Base-by-base conservation (phyloP, 176 grass and related monocot species). In the Rhipidocladum racemiflorum region DNA sequence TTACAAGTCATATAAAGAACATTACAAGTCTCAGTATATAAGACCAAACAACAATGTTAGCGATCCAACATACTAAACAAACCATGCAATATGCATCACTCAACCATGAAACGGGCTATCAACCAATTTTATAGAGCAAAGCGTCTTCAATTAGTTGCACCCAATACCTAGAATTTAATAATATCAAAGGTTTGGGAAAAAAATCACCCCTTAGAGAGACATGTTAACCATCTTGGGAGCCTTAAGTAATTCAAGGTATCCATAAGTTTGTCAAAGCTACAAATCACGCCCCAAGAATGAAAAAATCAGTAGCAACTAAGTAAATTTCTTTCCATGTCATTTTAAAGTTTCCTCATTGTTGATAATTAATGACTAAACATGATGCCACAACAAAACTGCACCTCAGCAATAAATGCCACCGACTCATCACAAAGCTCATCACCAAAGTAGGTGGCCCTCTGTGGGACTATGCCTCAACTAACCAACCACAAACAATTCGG, bases 331-430 rank as follows among this genome's bases (percentile, higher is more conserved):
- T 7, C 43, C n/a, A 56, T 68, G 46, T 13, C 24, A 64, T 25
- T 70, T 36, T 32, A 42, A 35, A 64, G 20, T 39, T 51, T 51
- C 7, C 25, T 18, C 50, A 44, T 3, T 68, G 30, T 38, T 68
- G 39, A 34, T 53, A 68, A 42, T 66, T 54, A 60, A 75, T 68
- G 5, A 13, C 24, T 18, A 84, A 67, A 80, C 25, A 39, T 61
- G 50, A 79, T 53, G 40, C 24, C 23, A 14, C 49, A 53, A 50
- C 32, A 75, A 85, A 40, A 53, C 16, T 36, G n/a, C 77, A 77
- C 36, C 56, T 64, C 16, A 89, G 56, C 80, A 78, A 83, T 64
- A 82, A 77, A 60, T 82, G n/a, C 56, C 65, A 66, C 56, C 61
- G 29, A 30, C 36, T 29, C 16, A 83, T 68, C 21, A 80, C 32